These are phyloP conservation scores for Plasmopara viticola DNA, from an alignment of 352 stramenopile species.

Conservation along the genomic window DNA sequence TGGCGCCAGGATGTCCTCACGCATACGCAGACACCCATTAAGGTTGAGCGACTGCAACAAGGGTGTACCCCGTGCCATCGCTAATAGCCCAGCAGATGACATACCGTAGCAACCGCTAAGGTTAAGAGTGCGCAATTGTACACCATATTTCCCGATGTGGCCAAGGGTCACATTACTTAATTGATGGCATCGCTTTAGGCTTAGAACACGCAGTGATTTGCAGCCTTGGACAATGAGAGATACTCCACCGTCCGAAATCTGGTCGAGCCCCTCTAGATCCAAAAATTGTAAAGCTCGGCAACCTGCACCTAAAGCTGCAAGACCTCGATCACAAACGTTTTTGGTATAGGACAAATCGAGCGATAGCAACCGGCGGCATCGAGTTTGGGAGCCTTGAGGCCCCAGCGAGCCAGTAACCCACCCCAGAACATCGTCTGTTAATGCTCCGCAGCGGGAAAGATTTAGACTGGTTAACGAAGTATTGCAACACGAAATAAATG, in stretches of 20 bases:
- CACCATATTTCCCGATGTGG: too few relatives aligned
- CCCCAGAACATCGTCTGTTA: slow-evolving; percentile 68
- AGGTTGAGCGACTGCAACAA: slow-evolving; percentile 60
- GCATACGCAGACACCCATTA: slow-evolving; percentile 60
- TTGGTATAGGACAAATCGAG: slow-evolving; percentile 41
- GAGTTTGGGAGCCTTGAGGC: slow-evolving; percentile 54
- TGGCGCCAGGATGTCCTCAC: slow-evolving; percentile 59
- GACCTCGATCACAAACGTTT: too few relatives aligned
- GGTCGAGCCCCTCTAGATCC: too few relatives aligned
- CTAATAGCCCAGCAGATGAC: slow-evolving; percentile 43
- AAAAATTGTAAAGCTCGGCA: too few relatives aligned
- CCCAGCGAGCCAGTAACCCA: slow-evolving; percentile 65
- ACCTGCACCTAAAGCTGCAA: too few relatives aligned
- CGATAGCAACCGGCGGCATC: slow-evolving; percentile 52
- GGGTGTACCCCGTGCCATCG: slow-evolving; percentile 43
- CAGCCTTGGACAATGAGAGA: too few relatives aligned
- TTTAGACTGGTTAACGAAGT: slow-evolving; percentile 46
- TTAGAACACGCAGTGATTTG: too few relatives aligned
- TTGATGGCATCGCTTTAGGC: too few relatives aligned
- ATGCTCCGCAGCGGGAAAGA: slow-evolving; percentile 42
- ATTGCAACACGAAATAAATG: slow-evolving; percentile 72
- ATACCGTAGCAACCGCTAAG: slow-evolving; percentile 54
- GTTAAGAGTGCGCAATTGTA: slow-evolving; percentile 59
- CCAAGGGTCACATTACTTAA: too few relatives aligned
- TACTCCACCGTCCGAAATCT: too few relatives aligned